Conservation (phyloP, 768 basidiomycete species). For the Epithele typhae region DNA sequence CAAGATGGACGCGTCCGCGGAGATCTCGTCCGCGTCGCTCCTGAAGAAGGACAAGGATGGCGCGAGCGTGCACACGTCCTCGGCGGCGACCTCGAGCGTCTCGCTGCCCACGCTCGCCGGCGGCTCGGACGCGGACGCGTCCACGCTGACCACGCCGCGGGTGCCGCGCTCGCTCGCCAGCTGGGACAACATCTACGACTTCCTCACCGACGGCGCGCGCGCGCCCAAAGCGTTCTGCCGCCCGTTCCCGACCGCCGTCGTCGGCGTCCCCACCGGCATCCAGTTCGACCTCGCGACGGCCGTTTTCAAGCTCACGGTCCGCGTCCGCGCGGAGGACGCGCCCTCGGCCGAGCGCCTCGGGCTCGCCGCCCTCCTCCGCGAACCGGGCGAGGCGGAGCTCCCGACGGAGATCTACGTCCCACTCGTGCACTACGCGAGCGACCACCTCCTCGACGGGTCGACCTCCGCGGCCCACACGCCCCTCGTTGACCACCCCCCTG, state of each 20-base stretch:
- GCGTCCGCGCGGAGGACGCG: constrained; percentile 57
- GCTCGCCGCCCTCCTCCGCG: constrained; percentile 13
- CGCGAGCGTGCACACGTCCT: constrained; percentile 1
- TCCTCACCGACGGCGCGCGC: constrained; percentile 82
- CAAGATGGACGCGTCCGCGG: constrained; percentile 16
- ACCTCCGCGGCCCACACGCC: background rate
- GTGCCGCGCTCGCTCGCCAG: constrained; percentile 26
- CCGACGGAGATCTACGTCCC: constrained; percentile 93
- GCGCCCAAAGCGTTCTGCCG: constrained; percentile 82
- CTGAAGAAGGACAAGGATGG: constrained; percentile 32
- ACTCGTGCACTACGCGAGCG: constrained; percentile 78
- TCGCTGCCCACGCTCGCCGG: constrained; percentile 32
- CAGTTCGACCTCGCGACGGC: constrained; percentile 74
- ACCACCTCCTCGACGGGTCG: constrained; percentile 22
- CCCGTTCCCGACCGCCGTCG: constrained; percentile 73
- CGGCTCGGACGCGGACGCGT: constrained; percentile 17
- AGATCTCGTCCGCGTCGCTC: constrained; percentile 35
- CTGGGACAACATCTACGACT: constrained; percentile 54
- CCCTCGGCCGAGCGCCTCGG: constrained; percentile 20
- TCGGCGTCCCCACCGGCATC: constrained; percentile 63
- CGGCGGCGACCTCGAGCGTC: constrained; percentile 28
- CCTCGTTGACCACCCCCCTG: background rate
- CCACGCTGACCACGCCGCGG: constrained; percentile 13
- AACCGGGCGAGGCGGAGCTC: constrained; percentile 30
- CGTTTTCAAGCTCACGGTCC: constrained; percentile 63